Evolutionary conservation across 345 rosid genomes (phyloP).

Genomic region (Rhodamnia rubescens): DNA sequence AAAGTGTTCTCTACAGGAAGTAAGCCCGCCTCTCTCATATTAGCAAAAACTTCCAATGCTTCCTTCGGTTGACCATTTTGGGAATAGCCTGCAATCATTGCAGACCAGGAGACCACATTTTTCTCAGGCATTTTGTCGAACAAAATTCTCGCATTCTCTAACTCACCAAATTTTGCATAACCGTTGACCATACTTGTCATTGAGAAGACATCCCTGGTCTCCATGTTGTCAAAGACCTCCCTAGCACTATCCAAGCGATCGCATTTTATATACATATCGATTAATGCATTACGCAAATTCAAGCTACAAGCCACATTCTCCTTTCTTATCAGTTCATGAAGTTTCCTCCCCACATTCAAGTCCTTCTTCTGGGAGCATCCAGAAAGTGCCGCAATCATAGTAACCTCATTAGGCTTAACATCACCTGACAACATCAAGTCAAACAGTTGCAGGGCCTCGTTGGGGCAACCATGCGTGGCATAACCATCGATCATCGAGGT

Average conservation of each 20-base stretch:
- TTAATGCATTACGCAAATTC: constrained; percentile 19
- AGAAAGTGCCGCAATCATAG: constrained; percentile 21
- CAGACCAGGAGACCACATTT: constrained; percentile 33
- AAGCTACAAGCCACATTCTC: constrained; percentile 1
- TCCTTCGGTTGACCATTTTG: constrained; percentile 25
- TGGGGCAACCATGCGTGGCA: background rate
- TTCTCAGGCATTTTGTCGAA: constrained; percentile 30
- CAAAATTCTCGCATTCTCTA: constrained; percentile 14
- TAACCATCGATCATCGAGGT: constrained; percentile 33
- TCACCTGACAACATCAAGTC: constrained; percentile 15
- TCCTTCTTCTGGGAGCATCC: constrained; percentile 23
- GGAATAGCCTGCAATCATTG: constrained; percentile 36
- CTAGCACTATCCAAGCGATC: constrained; percentile 17
- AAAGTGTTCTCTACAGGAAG: constrained; percentile 21
- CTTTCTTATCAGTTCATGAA: constrained; percentile 10
- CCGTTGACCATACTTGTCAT: constrained; percentile 40
- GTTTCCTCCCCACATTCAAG: constrained; percentile 10
- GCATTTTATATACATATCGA: constrained; percentile 32
- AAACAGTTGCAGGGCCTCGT: constrained; percentile 19
- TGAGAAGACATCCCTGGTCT: constrained; percentile 25
- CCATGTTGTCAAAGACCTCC: constrained; percentile 19
- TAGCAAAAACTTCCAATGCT: constrained; percentile 18
- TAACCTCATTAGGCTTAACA: constrained; percentile 29
- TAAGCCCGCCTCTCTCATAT: constrained; percentile 11
- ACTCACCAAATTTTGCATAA: constrained; percentile 24